phyloP scores from a whole-genome alignment of 1,284 basidiomycete genomes.

The Irpex sp. region DNA sequence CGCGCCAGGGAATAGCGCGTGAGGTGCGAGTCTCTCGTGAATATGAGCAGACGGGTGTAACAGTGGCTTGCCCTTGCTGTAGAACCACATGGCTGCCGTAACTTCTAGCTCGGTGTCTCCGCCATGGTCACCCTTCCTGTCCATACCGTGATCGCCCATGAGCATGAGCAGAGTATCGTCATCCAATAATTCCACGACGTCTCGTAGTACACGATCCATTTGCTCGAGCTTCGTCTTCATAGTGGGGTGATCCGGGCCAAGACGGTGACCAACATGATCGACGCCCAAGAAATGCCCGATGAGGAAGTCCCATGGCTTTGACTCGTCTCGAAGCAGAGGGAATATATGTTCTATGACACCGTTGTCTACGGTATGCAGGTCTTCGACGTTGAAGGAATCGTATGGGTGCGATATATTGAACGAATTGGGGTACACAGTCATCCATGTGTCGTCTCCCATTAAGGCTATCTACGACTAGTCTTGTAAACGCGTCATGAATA shows the following conservation, averaged over 20 bases:
- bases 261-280: conserved; percentile 93
- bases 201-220: conserved; percentile 77
- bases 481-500: conserved; percentile 9
- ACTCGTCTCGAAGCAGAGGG: conserved; percentile 56
- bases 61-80: conserved; percentile 63
- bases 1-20: conserved; percentile 59
- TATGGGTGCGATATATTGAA: conserved; percentile 83
- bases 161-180: conserved; percentile 88
- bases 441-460: conserved; percentile 98
- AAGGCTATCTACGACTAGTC: conserved; percentile 52
- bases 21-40: conserved; percentile 45
- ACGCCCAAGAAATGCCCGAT: conserved; percentile 97
- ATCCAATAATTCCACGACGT: conserved; percentile 64
- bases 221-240: conserved; percentile 85
- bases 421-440: conserved; percentile 76
- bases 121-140: conserved; percentile 90
- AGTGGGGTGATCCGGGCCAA: conserved; percentile 83
- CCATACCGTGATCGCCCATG: conserved; percentile 98
- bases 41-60: conserved; percentile 28
- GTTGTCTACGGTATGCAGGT: conserved; percentile 91
- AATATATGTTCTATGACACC: conserved; percentile 85
- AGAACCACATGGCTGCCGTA: conserved; percentile 86
- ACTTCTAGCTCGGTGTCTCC: conserved; percentile 88
- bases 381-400: conserved; percentile 98
- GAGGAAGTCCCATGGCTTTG: conserved; percentile 73